A percentile compares a stretch with the other conserved stretches of the same genome.
phyloP scores from a whole-genome alignment of 2,329 filamentous ascomycete genomes.

The Botrytis aclada region DNA sequence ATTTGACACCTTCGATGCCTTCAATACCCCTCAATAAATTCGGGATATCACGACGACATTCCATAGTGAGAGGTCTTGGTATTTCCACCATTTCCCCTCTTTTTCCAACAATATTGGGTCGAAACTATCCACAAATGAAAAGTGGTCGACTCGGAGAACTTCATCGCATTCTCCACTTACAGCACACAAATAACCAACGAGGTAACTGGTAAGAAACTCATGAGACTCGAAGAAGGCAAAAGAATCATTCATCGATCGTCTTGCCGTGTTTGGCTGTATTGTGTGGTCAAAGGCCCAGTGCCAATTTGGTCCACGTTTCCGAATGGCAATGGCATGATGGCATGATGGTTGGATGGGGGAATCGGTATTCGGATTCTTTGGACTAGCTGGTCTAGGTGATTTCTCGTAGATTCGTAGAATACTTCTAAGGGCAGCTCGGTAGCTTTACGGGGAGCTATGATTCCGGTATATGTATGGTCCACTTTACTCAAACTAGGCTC shows the following conservation, averaged over 20 bases:
- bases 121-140: conserved; percentile 12
- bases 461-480: background rate
- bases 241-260: background rate
- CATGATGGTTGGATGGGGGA: background rate
- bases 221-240: conserved; percentile 2
- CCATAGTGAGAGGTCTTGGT: background rate
- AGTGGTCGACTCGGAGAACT: conserved; percentile 4
- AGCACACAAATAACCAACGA: background rate
- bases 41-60: background rate
- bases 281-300: background rate
- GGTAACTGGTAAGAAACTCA: background rate
- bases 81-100: conserved; percentile 6
- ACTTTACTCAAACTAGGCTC: background rate
- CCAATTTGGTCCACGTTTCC: conserved; percentile 5
- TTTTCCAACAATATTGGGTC: background rate
- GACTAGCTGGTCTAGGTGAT: background rate
- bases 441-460: conserved; percentile 2
- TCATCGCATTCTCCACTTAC: background rate
- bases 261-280: background rate
- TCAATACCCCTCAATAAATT: background rate
- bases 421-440: background rate
- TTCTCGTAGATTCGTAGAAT: background rate
- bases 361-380: conserved; percentile 9
- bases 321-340: background rate
- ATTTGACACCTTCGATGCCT: background rate